Conservation (phyloP, 176 grass and related monocot genomes). For the Hordeum marinum region DNA sequence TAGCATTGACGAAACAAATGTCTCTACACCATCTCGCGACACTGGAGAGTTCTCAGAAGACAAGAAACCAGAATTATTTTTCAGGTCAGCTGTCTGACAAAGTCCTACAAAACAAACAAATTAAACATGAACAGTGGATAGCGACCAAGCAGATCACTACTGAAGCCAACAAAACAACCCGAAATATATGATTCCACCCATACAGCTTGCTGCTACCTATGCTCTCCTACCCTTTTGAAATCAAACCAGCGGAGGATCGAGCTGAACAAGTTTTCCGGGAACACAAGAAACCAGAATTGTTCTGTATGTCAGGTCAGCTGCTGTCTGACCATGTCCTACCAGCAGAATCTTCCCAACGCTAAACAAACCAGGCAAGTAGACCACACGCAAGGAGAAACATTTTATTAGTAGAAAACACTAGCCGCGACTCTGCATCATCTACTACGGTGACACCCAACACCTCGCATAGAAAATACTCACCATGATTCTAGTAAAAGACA, state of each 20-base stretch:
- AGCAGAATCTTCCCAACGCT: background rate
- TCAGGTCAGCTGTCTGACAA: slow-evolving; percentile 32
- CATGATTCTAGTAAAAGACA: background rate
- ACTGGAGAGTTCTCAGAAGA: background rate
- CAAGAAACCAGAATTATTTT: background rate
- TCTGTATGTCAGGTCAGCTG: slow-evolving; percentile 16
- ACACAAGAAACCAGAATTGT: background rate
- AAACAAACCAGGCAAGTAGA: background rate
- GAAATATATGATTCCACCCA: no score
- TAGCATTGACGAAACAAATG: background rate
- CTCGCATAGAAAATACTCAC: background rate
- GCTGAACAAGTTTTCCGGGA: background rate
- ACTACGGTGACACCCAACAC: background rate
- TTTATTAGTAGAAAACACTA: background rate
- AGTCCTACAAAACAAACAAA: background rate
- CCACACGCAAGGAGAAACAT: background rate
- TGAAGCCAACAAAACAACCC: no score
- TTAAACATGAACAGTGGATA: no score
- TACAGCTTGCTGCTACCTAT: no score
- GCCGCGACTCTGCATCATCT: background rate
- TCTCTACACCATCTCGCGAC: no score
- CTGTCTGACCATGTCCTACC: slow-evolving; percentile 18
- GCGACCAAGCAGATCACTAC: no score
- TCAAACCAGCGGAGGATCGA: no score
- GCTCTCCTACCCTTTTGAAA: no score